Percentiles rank a stretch among this genome's conserved stretches.
Evolutionary conservation across 768 basidiomycete genomes (phyloP).

Genomic region (Suillus sp.): DNA sequence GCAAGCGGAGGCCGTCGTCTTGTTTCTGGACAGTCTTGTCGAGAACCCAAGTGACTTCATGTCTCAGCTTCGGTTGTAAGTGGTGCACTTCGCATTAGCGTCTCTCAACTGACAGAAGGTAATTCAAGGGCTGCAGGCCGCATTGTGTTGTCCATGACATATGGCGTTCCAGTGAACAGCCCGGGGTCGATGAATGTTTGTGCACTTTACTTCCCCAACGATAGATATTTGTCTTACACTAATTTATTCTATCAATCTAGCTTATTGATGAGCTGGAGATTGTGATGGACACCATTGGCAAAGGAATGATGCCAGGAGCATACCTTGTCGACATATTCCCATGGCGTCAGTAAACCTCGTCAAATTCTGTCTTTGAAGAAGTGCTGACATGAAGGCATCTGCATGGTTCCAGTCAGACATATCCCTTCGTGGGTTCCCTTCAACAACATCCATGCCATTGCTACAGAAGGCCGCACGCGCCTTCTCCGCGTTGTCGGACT

Average conservation of each 20-base stretch:
- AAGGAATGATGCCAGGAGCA: slow-evolving; percentile 10
- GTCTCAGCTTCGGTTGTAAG: slow-evolving; percentile 9
- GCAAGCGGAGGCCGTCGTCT: slow-evolving; percentile 6
- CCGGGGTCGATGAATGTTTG: slow-evolving; percentile 4
- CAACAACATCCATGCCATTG: slow-evolving; percentile 7
- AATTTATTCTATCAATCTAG: not conserved
- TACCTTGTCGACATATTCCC: slow-evolving; percentile 8
- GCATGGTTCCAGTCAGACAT: slow-evolving; percentile 21
- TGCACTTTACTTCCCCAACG: not conserved
- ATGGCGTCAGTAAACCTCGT: slow-evolving; percentile 7
- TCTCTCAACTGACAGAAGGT: not conserved
- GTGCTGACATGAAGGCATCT: not conserved
- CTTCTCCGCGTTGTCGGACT: not conserved
- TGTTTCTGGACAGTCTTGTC: slow-evolving; percentile 10
- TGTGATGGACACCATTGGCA: slow-evolving; percentile 4
- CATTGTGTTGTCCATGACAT: slow-evolving; percentile 12
- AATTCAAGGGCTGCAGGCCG: slow-evolving; percentile 7
- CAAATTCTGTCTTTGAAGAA: not conserved
- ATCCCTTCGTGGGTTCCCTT: slow-evolving; percentile 25
- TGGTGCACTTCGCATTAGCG: not conserved
- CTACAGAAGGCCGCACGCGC: not conserved
- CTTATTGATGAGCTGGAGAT: slow-evolving; percentile 11
- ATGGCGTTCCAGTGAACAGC: slow-evolving; percentile 10
- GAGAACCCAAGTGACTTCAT: slow-evolving; percentile 5
- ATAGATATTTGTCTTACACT: not conserved